Evolutionary conservation across 2,329 filamentous ascomycete genomes (phyloP).

Genomic region (Dothistroma pini): DNA sequence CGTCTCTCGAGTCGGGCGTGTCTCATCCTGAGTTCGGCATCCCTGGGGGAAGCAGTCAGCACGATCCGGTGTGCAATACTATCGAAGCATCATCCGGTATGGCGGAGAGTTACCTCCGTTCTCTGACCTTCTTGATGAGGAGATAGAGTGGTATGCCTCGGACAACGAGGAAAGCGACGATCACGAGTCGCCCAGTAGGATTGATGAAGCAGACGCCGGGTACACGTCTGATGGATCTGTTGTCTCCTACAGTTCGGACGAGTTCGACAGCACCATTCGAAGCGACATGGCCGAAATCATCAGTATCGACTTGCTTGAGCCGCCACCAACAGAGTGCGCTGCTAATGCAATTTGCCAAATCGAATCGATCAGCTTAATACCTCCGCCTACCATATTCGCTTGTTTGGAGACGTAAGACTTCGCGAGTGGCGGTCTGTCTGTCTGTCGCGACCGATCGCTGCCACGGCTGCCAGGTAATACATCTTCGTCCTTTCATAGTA

Average conservation of each 20-base stretch:
- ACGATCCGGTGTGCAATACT: background rate
- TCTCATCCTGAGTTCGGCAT: background rate
- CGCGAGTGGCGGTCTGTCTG: background rate
- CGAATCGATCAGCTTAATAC: background rate
- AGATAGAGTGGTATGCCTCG: background rate
- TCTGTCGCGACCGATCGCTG: background rate
- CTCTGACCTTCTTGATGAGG: background rate
- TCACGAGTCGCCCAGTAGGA: background rate
- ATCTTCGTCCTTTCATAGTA: background rate
- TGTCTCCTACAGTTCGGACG: slow-evolving; percentile 7
- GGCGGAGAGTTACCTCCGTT: background rate
- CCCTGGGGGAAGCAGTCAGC: background rate
- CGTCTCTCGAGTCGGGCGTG: background rate
- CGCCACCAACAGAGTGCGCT: too few species aligned
- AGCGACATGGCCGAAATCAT: background rate
- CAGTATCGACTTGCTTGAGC: too few species aligned
- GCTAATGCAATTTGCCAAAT: too few species aligned
- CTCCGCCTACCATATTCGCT: background rate
- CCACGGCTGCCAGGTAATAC: background rate
- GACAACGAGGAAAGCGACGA: background rate
- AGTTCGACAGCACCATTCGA: slow-evolving; percentile 4
- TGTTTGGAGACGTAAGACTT: background rate
- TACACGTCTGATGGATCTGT: slow-evolving; percentile 9
- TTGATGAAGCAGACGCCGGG: slow-evolving; percentile 8
- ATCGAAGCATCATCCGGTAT: background rate